Conservation (phyloP, 352 stramenopile species). For the Phytophthora cajani region DNA sequence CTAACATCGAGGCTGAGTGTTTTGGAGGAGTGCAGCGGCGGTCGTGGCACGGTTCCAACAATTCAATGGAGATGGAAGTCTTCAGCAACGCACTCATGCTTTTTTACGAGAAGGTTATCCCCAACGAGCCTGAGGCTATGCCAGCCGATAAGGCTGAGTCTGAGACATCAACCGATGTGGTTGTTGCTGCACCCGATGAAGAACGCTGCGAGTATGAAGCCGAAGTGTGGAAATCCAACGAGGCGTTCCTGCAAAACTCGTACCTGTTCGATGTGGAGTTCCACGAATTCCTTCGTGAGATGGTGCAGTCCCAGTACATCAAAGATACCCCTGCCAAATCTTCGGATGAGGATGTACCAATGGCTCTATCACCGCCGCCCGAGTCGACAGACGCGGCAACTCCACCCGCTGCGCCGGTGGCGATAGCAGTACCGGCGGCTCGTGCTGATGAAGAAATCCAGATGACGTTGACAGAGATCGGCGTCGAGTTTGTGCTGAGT, state of each 20-base stretch:
- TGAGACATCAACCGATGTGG: slow-evolving; percentile 17
- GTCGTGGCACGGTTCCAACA: slow-evolving; percentile 94
- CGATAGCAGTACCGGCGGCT: slow-evolving; percentile 23
- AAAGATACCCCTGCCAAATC: slow-evolving; percentile 44
- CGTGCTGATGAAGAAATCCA: slow-evolving; percentile 66
- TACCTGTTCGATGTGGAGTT: slow-evolving; percentile 97
- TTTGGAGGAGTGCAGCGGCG: slow-evolving; percentile 97
- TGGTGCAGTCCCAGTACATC: slow-evolving; percentile 87
- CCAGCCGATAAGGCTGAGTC: slow-evolving; percentile 9
- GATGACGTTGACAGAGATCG: slow-evolving; percentile 78
- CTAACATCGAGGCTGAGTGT: slow-evolving; percentile 96
- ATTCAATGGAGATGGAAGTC: slow-evolving; percentile 97
- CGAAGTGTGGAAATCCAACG: slow-evolving; percentile 95
- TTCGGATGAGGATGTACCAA: slow-evolving; percentile 20
- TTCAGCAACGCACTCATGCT: slow-evolving; percentile 99
- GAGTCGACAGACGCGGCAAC: slow-evolving; percentile 11
- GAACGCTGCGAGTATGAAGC: slow-evolving; percentile 83
- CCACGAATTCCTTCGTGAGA: slow-evolving; percentile 93
- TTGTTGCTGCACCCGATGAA: slow-evolving; percentile 40
- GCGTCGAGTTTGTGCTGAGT: slow-evolving; percentile 87
- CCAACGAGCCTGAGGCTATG: slow-evolving; percentile 46
- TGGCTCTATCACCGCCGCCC: slow-evolving; percentile 26
- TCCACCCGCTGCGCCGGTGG: slow-evolving; percentile 35
- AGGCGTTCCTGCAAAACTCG: slow-evolving; percentile 94
- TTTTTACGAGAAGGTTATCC: slow-evolving; percentile 98